Conservation (phyloP, 768 basidiomycete genomes). For the Trametes maxima region DNA sequence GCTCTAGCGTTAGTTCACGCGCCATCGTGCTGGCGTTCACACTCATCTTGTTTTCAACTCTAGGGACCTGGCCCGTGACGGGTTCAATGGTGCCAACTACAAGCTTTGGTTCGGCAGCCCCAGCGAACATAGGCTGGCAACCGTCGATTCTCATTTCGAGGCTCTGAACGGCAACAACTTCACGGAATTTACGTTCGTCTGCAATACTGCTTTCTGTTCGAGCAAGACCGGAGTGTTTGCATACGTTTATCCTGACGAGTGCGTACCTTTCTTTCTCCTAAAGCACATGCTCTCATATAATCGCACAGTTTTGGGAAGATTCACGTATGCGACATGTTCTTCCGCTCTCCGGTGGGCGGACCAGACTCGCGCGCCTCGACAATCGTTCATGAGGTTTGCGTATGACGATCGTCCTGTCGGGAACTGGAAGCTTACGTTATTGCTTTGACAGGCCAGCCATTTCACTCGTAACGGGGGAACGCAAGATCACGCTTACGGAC, state of each 20-base stretch:
- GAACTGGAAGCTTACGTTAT: not conserved
- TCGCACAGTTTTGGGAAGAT: constrained; percentile 3
- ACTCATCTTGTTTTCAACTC: not conserved
- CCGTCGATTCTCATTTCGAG: constrained; percentile 9
- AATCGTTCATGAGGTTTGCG: constrained; percentile 16
- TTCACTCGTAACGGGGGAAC: constrained; percentile 45
- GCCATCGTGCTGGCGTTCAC: not conserved
- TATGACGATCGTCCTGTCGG: not conserved
- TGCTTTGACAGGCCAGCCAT: constrained; percentile 36
- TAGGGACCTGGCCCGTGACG: not conserved
- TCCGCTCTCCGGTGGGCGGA: constrained; percentile 34
- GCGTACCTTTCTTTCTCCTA: not conserved
- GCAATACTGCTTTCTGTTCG: constrained; percentile 38
- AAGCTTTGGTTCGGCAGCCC: constrained; percentile 14
- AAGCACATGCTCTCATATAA: not conserved
- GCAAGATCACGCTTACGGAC: constrained; percentile 45
- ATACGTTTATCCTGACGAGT: constrained; percentile 14
- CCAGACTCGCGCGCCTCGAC: constrained; percentile 42
- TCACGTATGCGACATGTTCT: constrained; percentile 12
- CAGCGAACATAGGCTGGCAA: not conserved
- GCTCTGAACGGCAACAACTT: constrained; percentile 14
- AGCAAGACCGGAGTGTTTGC: not conserved
- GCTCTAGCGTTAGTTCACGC: not conserved
- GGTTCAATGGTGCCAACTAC: not conserved
- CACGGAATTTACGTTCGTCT: constrained; percentile 9